phyloP scores from a whole-genome alignment of 2,329 filamentous ascomycete species.

The Amauroascus niger region DNA sequence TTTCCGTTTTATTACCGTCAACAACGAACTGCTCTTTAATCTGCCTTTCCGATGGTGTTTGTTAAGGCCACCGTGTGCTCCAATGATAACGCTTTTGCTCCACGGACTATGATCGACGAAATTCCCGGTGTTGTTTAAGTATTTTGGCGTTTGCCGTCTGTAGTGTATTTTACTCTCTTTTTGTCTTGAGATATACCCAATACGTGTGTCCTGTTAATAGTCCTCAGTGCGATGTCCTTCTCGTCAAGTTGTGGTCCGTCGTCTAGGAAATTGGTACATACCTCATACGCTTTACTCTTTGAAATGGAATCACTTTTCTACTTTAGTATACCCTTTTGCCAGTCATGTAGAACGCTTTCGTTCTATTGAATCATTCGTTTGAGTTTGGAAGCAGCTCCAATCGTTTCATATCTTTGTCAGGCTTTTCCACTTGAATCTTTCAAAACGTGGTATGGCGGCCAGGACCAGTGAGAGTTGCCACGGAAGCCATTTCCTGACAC shows the following conservation, averaged over 20 bases:
- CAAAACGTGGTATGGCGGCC: background rate
- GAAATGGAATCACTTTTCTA: conserved; percentile 3
- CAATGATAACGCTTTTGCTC: background rate
- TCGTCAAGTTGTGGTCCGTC: conserved; percentile 1
- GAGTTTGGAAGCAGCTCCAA: background rate
- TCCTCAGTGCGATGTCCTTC: conserved; percentile 3
- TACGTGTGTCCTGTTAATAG: conserved; percentile 2
- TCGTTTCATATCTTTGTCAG: background rate
- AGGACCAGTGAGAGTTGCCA: background rate
- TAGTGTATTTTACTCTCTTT: conserved; percentile 8
- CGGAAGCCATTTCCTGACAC: no score
- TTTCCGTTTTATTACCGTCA: background rate
- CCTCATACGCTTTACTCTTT: conserved; percentile 2
- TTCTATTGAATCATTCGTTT: conserved; percentile 3
- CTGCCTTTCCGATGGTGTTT: background rate
- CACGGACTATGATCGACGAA: conserved; percentile 5
- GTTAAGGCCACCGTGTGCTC: background rate
- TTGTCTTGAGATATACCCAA: conserved; percentile 9
- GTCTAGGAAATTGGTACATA: conserved; percentile 3
- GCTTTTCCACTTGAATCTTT: background rate
- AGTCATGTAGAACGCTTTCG: conserved; percentile 5
- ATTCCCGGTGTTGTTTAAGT: conserved; percentile 5
- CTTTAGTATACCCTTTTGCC: background rate
- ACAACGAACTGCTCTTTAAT: background rate
- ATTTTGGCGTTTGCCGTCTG: background rate